These are phyloP conservation scores for Hericium rajendrae DNA, from an alignment of 768 basidiomycete species.

Conservation along the genomic window DNA sequence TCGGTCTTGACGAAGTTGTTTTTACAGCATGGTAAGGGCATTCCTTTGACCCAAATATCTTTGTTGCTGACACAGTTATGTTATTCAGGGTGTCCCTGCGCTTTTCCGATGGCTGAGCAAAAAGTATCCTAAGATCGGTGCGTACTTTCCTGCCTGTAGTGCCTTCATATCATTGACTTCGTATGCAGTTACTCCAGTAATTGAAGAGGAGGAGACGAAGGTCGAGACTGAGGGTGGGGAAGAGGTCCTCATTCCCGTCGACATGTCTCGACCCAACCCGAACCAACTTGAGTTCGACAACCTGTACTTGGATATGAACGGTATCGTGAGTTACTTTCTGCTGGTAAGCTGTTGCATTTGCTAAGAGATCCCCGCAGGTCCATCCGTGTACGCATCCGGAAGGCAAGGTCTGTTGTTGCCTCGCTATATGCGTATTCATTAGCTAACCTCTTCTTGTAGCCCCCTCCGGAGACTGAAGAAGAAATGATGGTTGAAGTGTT, in stretches of 20 bases:
- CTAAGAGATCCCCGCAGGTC: conserved; percentile 38
- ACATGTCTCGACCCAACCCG: conserved; percentile 79
- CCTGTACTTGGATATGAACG: conserved; percentile 98
- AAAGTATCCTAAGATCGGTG: conserved; percentile 97
- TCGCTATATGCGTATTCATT: not conserved
- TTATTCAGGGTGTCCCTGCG: conserved; percentile 83
- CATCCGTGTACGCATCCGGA: conserved; percentile 99
- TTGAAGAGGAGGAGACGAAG: conserved; percentile 75
- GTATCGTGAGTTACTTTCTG: conserved; percentile 58
- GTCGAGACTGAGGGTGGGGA: conserved; percentile 60
- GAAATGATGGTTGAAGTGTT: conserved; percentile 99
- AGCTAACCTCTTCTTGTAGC: conserved; percentile 33
- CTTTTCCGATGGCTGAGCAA: conserved; percentile 97
- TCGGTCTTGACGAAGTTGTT: not conserved
- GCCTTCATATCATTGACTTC: not conserved
- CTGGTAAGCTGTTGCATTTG: conserved; percentile 1
- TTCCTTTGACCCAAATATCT: not conserved
- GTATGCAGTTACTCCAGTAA: conserved; percentile 57
- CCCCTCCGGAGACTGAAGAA: conserved; percentile 94
- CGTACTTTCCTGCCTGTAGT: conserved; percentile 18
- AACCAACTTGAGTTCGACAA: conserved; percentile 95
- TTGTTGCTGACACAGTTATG: not conserved
- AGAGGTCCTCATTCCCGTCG: conserved; percentile 63
- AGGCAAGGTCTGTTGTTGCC: conserved; percentile 55
- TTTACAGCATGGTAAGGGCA: not conserved